Conservation (phyloP, 116 monocot species). For the Dioscorea cayenensis region DNA sequence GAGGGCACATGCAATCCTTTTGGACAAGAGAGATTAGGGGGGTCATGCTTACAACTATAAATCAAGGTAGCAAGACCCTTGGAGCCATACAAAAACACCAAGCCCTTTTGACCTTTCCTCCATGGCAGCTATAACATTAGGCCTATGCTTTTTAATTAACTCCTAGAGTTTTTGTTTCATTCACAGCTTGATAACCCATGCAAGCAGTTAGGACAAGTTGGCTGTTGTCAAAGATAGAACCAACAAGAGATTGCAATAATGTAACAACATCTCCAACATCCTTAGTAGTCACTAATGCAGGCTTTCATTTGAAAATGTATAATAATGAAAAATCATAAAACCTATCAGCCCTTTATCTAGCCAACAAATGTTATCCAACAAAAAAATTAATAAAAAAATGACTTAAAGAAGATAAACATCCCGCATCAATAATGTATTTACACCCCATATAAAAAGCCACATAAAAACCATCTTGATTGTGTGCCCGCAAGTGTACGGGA, state of each 20-base stretch:
- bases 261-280: constrained; percentile 98
- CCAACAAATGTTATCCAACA: background rate
- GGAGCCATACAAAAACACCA: constrained; percentile 51
- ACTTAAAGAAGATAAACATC: no score
- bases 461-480: no score
- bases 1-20: background rate
- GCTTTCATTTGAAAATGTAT: constrained; percentile 37
- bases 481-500: no score
- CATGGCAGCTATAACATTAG: constrained; percentile 51
- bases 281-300: constrained; percentile 86
- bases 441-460: no score
- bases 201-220: constrained; percentile 92
- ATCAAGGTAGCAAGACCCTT: constrained; percentile 64
- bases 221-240: constrained; percentile 94
- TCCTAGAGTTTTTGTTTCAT: constrained; percentile 58
- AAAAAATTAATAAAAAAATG: no score
- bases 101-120: constrained; percentile 70
- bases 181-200: constrained; percentile 83
- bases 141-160: constrained; percentile 61
- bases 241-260: constrained; percentile 79
- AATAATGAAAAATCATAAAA: background rate
- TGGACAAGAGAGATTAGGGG: constrained; percentile 21
- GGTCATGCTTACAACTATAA: constrained; percentile 69
- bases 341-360: background rate
- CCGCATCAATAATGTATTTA: no score